Evolutionary conservation across 1,284 basidiomycete species (phyloP), one percentile per base, ranked within the genome.

Genomic region (Leccinum proliferum): DNA sequence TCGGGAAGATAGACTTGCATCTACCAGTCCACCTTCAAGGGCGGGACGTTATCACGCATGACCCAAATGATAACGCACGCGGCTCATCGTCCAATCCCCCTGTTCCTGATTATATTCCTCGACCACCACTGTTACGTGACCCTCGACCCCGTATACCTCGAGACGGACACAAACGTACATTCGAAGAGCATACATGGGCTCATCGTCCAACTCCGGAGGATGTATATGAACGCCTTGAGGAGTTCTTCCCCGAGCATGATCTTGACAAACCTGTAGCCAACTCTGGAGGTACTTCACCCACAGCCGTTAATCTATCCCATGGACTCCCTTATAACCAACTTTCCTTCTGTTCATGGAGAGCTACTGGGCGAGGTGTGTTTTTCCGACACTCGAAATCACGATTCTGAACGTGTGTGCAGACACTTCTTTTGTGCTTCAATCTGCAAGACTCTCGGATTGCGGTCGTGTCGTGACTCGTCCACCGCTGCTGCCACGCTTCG

Each of bases 241-340:
- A 92, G 67, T 98, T 94, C 80, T 99, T 99, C 82, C 96, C 96
- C 0, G 89, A 92, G 68, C 93, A 98, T 73, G 96, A 99, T 72
- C 84, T 99, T 58, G 97, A 99, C 77, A 92, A 93, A 72, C 96
- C 96, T 1, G 89, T 99, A 67, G 83, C 89, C 6, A 82, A 83
- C 11, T 88, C 90, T 1, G 91, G 90, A 11, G 88, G 88, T 46
- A 87, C 87, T 7, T 92, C 90, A 4, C 91, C 90, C 1, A 92
- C 90, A 0, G 79, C 84, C 37, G 83, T 82, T 14, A 92, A 94
- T 34, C 80, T 78, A 52, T 75, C 77, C 2, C 48, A 70, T 55
- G 74, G 78, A 21, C 9, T 92, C 91, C 0, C 85, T 97, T 25
- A 86, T 97, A 63, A 96, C 93, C 1, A 94, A 93, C 71, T 94